A percentile compares a stretch with the other conserved stretches of the same genome.
Evolutionary conservation across 1,284 basidiomycete species (phyloP).

Genomic region (Pseudozyma pruni): DNA sequence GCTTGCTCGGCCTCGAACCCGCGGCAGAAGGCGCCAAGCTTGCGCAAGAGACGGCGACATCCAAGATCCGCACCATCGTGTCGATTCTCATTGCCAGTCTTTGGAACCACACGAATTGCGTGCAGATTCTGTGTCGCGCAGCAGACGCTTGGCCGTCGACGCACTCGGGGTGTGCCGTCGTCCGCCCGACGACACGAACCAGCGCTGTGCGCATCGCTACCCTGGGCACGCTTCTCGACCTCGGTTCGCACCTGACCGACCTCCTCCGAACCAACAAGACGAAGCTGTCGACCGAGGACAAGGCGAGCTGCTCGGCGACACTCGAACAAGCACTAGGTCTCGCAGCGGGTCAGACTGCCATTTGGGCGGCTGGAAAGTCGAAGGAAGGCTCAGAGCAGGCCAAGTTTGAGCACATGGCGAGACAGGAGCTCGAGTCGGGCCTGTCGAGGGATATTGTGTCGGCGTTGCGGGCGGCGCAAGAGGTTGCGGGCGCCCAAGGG

Average conservation of each 20-base stretch:
- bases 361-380: constrained; percentile 39
- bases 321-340: constrained; percentile 49
- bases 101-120: constrained; percentile 77
- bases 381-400: constrained; percentile 16
- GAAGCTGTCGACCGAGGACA: constrained; percentile 10
- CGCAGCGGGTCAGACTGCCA: constrained; percentile 40
- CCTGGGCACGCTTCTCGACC: constrained; percentile 62
- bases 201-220: constrained; percentile 52
- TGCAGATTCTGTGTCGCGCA: constrained; percentile 75
- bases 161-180: constrained; percentile 72
- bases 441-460: constrained; percentile 33
- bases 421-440: constrained; percentile 42
- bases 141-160: constrained; percentile 78
- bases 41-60: constrained; percentile 71
- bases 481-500: constrained; percentile 20
- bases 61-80: constrained; percentile 43
- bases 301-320: constrained; percentile 12
- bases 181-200: constrained; percentile 50
- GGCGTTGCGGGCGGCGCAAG: constrained; percentile 33
- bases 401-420: constrained; percentile 31
- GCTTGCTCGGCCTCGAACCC: constrained; percentile 77
- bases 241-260: constrained; percentile 50
- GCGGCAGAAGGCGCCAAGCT: constrained; percentile 73
- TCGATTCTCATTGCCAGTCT: constrained; percentile 73
- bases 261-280: constrained; percentile 29